These are phyloP conservation scores for Mycena rosella DNA, from an alignment of 768 basidiomycete species.

Conservation along the genomic window DNA sequence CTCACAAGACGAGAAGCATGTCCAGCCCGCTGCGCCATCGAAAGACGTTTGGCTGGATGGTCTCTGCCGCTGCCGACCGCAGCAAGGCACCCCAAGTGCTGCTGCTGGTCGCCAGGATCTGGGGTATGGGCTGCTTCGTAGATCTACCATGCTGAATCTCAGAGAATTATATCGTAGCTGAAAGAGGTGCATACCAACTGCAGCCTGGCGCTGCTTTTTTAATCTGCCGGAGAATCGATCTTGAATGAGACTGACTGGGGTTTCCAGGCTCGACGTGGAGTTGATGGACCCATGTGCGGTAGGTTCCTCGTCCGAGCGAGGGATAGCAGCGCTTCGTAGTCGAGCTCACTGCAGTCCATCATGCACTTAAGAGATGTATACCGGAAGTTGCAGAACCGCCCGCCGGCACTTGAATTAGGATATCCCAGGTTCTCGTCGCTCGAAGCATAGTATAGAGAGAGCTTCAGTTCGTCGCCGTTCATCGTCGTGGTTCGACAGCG, in stretches of 20 bases:
- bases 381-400: not conserved
- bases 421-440: not conserved
- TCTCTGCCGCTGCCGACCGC: not conserved
- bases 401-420: not conserved
- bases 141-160: not conserved
- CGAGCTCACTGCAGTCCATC: too few species aligned
- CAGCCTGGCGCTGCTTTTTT: not conserved
- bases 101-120: not conserved
- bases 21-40: conserved; percentile 4
- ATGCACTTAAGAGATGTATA: too few species aligned
- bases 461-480: too few species aligned
- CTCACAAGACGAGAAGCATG: conserved; percentile 1
- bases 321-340: too few species aligned
- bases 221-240: not conserved
- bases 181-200: not conserved
- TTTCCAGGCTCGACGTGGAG: not conserved
- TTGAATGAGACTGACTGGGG: not conserved
- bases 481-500: too few species aligned
- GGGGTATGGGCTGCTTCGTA: not conserved
- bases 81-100: not conserved
- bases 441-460: too few species aligned
- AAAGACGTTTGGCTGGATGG: not conserved
- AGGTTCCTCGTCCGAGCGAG: too few species aligned
- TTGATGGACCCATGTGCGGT: too few species aligned
- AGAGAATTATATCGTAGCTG: not conserved